Evolutionary conservation across 805 yeast genomes (phyloP), one percentile per base, ranked within the genome.

Genomic region (Lachancea cidri): DNA sequence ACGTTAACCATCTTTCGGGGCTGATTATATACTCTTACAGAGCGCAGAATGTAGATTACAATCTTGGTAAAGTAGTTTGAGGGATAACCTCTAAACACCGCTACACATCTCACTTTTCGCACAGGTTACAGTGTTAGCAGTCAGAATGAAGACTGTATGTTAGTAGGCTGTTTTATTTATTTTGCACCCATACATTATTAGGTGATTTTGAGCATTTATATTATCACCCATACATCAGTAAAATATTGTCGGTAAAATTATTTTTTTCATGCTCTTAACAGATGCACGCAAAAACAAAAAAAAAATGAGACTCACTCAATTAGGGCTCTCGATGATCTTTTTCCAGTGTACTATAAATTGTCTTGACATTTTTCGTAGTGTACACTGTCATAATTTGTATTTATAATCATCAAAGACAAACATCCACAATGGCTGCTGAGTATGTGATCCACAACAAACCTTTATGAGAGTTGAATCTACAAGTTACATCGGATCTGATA

Each of bases 1-100:
- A 53, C 47, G 50, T 50, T 52, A 58, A 53, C 67, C 67, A 63
- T 63, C 67, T 63, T 63, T 63, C 67, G 67, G 67, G 67, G 52
- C 67, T 63, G 67, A 63, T 49, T 45, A 35, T 22, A 22, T 11
- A 7, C 27, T 22, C 11, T 22, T 22, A 7, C 27, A 7, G 27
- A 22, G 27, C 27, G 27, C 27, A 11, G 27, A 22, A n/a, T n/a
- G n/a, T n/a, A n/a, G n/a, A n/a, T n/a, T n/a, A n/a, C n/a, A n/a
- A n/a, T n/a, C n/a, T n/a, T n/a, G n/a, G n/a, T n/a, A n/a, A n/a
- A n/a, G n/a, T n/a, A n/a, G n/a, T n/a, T n/a, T n/a, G n/a, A n/a
- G n/a, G n/a, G n/a, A n/a, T n/a, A n/a, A n/a, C n/a, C n/a, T n/a
- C n/a, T n/a, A n/a, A n/a, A n/a, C n/a, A n/a, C n/a, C n/a, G n/a